A percentile compares a stretch with the other conserved stretches of the same genome.
Conservation (phyloP, 2,329 filamentous ascomycete genomes). For the Delphinella strobiligena region DNA sequence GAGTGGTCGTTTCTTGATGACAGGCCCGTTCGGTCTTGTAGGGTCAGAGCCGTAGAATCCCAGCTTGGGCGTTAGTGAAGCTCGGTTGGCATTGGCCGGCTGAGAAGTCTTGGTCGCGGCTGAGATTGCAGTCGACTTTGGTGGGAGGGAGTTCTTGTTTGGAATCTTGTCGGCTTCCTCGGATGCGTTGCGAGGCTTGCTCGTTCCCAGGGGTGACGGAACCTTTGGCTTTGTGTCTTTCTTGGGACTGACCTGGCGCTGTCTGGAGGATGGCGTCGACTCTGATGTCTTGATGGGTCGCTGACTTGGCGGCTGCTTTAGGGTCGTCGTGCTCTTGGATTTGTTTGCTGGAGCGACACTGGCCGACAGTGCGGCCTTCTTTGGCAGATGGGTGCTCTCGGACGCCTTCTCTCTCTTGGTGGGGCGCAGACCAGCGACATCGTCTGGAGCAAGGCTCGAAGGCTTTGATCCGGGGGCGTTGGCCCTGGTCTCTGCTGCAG, state of each 20-base stretch:
- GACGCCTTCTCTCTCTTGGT: not conserved
- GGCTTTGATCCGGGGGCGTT: no score
- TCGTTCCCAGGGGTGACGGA: conserved; percentile 49
- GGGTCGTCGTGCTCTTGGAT: not conserved
- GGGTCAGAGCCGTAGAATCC: not conserved
- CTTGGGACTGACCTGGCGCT: conserved; percentile 25
- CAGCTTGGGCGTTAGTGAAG: conserved; percentile 1
- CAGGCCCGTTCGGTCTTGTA: not conserved
- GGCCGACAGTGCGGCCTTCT: not conserved
- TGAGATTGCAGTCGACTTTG: conserved; percentile 9
- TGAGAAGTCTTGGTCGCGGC: not conserved
- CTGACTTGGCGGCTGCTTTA: conserved; percentile 9
- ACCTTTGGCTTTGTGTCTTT: conserved; percentile 45
- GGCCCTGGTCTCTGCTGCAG: no score
- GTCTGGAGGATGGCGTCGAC: conserved; percentile 11
- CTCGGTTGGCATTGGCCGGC: not conserved
- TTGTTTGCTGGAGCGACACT: not conserved
- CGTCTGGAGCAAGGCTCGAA: no score
- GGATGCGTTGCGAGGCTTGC: conserved; percentile 48
- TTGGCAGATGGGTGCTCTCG: not conserved
- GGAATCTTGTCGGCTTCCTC: conserved; percentile 34
- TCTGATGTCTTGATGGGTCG: conserved; percentile 9
- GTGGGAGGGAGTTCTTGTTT: conserved; percentile 13
- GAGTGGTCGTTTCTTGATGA: conserved; percentile 7
- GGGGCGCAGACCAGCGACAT: no score